These are phyloP conservation scores for Arctium minus DNA, from an alignment of 129 eudicot genomes.

Conservation along the genomic window DNA sequence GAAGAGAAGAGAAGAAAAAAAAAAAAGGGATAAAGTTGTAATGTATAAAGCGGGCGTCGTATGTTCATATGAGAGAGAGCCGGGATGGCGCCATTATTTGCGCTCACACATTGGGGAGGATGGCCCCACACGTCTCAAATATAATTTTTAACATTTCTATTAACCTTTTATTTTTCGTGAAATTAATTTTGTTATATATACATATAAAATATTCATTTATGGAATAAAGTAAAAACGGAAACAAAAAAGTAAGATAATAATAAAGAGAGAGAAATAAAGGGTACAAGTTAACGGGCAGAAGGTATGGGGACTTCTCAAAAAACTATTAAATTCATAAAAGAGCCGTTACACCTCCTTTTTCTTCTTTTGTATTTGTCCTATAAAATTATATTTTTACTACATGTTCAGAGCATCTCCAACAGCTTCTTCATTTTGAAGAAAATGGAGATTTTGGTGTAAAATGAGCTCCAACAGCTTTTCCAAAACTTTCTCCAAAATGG, in stretches of 20 bases:
- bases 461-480: too few species aligned
- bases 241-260: neutral
- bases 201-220: neutral
- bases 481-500: too few species aligned
- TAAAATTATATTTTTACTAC: too few species aligned
- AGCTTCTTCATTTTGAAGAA: too few species aligned
- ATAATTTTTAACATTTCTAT: neutral
- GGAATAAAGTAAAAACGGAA: neutral
- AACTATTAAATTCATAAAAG: neutral
- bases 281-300: neutral
- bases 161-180: neutral
- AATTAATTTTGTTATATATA: neutral
- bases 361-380: neutral
- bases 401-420: too few species aligned
- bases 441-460: too few species aligned
- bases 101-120: neutral
- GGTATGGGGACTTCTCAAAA: neutral
- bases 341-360: neutral
- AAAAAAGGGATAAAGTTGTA: neutral
- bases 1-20: neutral
- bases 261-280: neutral
- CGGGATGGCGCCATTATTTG: slow-evolving; percentile 27
- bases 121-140: neutral
- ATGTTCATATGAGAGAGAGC: neutral
- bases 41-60: neutral